Percentiles rank a stretch among this genome's conserved stretches.
These are phyloP conservation scores for Oryza brachyantha DNA, from an alignment of 176 grass and related monocot species.

Conservation along the genomic window DNA sequence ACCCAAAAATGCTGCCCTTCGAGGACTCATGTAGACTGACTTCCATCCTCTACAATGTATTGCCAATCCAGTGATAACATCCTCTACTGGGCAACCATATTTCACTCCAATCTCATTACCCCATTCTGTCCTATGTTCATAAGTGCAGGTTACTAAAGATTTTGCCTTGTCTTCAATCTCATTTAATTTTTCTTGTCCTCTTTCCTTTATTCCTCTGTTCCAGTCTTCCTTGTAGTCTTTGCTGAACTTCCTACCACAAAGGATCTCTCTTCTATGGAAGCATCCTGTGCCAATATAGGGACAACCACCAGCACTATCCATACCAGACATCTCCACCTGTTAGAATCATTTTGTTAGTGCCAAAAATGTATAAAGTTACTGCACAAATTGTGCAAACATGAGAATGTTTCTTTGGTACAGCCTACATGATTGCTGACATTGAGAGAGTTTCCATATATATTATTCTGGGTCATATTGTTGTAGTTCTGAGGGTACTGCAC, in stretches of 20 bases:
- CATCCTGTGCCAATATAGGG: constrained; percentile 66
- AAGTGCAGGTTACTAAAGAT: constrained; percentile 53
- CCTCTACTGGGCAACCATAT: constrained; percentile 73
- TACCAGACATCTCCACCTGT: constrained; percentile 51
- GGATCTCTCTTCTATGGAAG: constrained; percentile 74
- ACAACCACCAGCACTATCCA: constrained; percentile 58
- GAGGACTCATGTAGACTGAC: constrained; percentile 49
- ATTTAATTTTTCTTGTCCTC: constrained; percentile 10
- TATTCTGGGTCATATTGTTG: constrained; percentile 70
- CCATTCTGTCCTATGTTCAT: constrained; percentile 63
- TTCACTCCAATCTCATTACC: constrained; percentile 69
- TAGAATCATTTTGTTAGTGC: constrained; percentile 20
- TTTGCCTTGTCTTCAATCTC: constrained; percentile 45
- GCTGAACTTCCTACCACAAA: constrained; percentile 55
- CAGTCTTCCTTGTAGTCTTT: constrained; percentile 57
- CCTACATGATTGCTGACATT: constrained; percentile 40
- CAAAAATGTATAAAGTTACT: neutral
- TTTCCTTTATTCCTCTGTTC: constrained; percentile 28
- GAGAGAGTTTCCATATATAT: constrained; percentile 67
- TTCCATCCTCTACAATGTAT: constrained; percentile 90
- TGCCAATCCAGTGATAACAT: constrained; percentile 67
- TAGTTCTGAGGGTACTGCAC: constrained; percentile 74
- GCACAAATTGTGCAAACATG: neutral
- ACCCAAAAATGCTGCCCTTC: constrained; percentile 59
- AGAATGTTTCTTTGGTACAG: neutral